phyloP scores from a whole-genome alignment of 1,284 basidiomycete species.

The Leccinum huronense region DNA sequence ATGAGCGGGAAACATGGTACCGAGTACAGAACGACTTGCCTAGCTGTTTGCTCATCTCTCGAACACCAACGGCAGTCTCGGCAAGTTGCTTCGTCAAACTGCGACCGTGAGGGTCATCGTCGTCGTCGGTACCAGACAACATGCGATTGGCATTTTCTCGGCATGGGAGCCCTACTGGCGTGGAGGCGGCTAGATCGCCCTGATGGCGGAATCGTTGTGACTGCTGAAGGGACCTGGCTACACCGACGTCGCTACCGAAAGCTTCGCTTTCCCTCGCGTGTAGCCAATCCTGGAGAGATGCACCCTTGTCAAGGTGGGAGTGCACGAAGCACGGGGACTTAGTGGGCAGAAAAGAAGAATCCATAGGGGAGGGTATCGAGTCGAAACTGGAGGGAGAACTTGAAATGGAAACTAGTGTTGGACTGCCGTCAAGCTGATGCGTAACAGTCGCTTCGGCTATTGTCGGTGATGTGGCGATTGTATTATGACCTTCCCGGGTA shows the following conservation, averaged over 20 bases:
- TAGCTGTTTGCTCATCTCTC: constrained; percentile 99
- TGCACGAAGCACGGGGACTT: constrained; percentile 85
- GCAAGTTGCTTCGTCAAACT: constrained; percentile 92
- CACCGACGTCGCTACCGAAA: constrained; percentile 43
- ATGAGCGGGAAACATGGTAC: constrained; percentile 15
- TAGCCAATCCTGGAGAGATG: constrained; percentile 70
- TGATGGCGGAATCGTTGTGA: constrained; percentile 23
- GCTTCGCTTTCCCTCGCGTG: constrained; percentile 46
- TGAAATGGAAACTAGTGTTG: constrained; percentile 23
- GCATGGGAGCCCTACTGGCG: constrained; percentile 21
- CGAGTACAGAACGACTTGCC: constrained; percentile 52
- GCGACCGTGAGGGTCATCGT: constrained; percentile 65
- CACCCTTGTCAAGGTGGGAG: constrained; percentile 77
- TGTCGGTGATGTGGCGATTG: constrained; percentile 26
- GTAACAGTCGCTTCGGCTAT: constrained; percentile 27
- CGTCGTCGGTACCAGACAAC: constrained; percentile 48
- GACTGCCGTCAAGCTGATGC: constrained; percentile 17
- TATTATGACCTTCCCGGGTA: not conserved
- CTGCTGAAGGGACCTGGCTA: constrained; percentile 49
- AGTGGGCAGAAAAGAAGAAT: constrained; percentile 35
- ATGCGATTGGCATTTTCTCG: constrained; percentile 20
- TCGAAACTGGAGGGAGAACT: constrained; percentile 33
- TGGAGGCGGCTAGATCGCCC: constrained; percentile 11
- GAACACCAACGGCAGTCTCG: constrained; percentile 94
- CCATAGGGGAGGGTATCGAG: constrained; percentile 37